phyloP scores from a whole-genome alignment of 768 basidiomycete species.

The Trametes cubensis region DNA sequence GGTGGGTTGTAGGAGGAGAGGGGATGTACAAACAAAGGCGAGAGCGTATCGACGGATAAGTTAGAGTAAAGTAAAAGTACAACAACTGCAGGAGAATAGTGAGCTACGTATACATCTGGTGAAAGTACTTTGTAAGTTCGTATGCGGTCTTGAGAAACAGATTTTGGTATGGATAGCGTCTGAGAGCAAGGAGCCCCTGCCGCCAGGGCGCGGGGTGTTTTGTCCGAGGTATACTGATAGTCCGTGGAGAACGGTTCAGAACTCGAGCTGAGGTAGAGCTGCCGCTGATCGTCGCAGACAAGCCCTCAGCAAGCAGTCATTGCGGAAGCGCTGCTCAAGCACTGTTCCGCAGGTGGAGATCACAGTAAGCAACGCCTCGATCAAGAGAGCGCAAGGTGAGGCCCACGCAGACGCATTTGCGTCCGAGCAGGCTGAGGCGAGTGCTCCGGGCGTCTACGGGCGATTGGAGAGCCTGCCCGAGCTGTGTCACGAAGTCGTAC shows the following conservation, averaged over 20 bases:
- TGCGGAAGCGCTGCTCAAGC: not conserved
- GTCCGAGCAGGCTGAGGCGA: not conserved
- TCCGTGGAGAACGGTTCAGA: not conserved
- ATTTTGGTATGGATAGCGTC: too few relatives aligned
- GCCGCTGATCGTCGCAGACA: not conserved
- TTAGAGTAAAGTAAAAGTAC: not conserved
- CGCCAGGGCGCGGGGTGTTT: not conserved
- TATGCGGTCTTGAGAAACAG: too few relatives aligned
- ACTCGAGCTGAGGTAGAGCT: not conserved
- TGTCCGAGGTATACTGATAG: not conserved
- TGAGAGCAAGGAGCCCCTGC: not conserved
- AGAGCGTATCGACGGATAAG: not conserved
- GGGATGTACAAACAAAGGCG: not conserved
- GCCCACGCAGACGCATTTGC: not conserved
- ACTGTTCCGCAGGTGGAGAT: conserved; percentile 7
- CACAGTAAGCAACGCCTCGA: conserved; percentile 11
- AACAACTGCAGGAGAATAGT: not conserved
- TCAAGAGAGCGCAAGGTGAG: conserved; percentile 4
- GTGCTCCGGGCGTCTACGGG: conserved; percentile 1
- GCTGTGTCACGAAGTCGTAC: conserved; percentile 17
- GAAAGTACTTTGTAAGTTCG: too few relatives aligned
- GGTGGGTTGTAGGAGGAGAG: not conserved
- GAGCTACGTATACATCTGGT: too few relatives aligned
- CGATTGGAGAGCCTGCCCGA: conserved; percentile 7
- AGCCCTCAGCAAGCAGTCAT: not conserved